phyloP scores from a whole-genome alignment of 106 monocot genomes.

The Platanthera zijinensis region DNA sequence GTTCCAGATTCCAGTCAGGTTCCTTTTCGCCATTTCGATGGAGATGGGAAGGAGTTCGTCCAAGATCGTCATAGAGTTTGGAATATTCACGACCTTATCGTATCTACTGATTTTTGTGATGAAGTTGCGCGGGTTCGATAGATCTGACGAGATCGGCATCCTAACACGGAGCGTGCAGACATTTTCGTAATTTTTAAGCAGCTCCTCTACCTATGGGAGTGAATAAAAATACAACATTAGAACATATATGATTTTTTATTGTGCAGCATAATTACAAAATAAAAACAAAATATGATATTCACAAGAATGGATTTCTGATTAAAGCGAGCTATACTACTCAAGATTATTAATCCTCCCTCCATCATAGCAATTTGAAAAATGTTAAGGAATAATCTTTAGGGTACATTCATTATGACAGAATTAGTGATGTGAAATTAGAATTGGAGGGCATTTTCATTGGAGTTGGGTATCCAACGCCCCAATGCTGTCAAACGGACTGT shows the following conservation, averaged over 20 bases:
- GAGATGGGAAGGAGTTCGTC: slow-evolving; percentile 58
- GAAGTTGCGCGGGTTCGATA: slow-evolving; percentile 53
- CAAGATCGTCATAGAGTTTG: slow-evolving; percentile 60
- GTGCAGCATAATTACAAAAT: neutral
- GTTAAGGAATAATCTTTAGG: too few relatives aligned
- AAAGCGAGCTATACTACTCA: too few relatives aligned
- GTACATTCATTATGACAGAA: too few relatives aligned
- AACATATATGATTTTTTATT: neutral
- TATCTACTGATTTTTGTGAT: slow-evolving; percentile 53
- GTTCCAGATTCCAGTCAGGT: slow-evolving; percentile 63
- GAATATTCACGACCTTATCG: slow-evolving; percentile 54
- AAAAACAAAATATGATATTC: neutral
- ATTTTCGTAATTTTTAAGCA: slow-evolving; percentile 57
- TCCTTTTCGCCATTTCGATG: slow-evolving; percentile 61
- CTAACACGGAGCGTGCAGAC: slow-evolving; percentile 53
- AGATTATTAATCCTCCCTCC: too few relatives aligned
- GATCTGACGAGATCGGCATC: slow-evolving; percentile 66
- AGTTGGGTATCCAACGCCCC: too few relatives aligned
- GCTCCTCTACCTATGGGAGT: slow-evolving; percentile 46
- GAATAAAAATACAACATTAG: slow-evolving; percentile 4
- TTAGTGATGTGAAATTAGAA: too few relatives aligned
- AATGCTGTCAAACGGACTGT: too few relatives aligned
- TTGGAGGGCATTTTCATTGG: too few relatives aligned
- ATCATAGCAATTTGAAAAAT: too few relatives aligned
- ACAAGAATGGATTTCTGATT: too few relatives aligned